These are phyloP conservation scores for Penicillium sp. DNA, from an alignment of 2,329 filamentous ascomycete genomes.

Conservation along the genomic window DNA sequence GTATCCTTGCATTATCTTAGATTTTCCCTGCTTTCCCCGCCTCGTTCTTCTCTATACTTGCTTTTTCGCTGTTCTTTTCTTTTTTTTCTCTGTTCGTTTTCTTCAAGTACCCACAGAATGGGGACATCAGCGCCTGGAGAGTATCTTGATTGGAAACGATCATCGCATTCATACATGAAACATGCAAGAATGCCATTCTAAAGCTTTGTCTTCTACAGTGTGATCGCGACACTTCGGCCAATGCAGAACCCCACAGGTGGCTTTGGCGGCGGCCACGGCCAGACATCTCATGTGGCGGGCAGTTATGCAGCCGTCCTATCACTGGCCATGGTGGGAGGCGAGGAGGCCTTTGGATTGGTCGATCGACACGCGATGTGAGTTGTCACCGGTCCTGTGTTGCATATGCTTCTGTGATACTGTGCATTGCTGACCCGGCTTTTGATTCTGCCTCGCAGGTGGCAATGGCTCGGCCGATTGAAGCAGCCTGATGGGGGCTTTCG, in stretches of 20 bases:
- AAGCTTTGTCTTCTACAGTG: conserved; percentile 35
- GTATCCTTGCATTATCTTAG: conserved; percentile 4
- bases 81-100: conserved; percentile 2
- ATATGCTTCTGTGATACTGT: conserved; percentile 2
- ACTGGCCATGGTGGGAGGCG: conserved; percentile 73
- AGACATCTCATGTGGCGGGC: conserved; percentile 82
- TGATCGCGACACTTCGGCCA: conserved; percentile 71
- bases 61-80: conserved; percentile 6
- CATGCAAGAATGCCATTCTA: neutral
- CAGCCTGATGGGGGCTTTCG: conserved; percentile 86
- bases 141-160: conserved; percentile 1
- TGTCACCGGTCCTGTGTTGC: conserved; percentile 7
- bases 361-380: conserved; percentile 72
- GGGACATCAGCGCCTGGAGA: neutral
- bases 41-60: neutral
- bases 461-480: conserved; percentile 83
- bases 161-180: neutral
- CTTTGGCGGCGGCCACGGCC: conserved; percentile 91
- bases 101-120: neutral
- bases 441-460: conserved; percentile 58
- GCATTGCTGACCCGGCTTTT: conserved; percentile 23
- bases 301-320: conserved; percentile 82
- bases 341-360: conserved; percentile 70
- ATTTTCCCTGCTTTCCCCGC: conserved; percentile 3
- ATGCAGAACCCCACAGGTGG: conserved; percentile 83